phyloP scores from a whole-genome alignment of 1,139 yeast genomes.

The Schizosaccharomyces versatilis region DNA sequence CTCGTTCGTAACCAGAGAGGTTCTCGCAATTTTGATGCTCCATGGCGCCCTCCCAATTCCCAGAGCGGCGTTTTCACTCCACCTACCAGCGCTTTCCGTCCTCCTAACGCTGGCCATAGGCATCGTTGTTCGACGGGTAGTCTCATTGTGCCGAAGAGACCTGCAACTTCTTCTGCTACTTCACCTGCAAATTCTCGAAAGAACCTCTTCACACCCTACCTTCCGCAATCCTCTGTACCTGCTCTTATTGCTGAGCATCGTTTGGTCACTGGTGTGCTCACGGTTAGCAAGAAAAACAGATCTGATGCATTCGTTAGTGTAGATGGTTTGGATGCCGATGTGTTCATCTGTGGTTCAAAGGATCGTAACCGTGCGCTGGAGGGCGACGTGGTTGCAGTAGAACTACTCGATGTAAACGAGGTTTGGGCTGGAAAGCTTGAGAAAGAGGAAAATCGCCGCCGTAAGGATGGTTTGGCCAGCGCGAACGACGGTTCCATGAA shows the following conservation, averaged over 20 bases:
- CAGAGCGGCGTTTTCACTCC: background rate
- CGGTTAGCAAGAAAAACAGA: slow-evolving; percentile 87
- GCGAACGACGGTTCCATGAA: slow-evolving; percentile 18
- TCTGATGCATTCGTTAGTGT: slow-evolving; percentile 95
- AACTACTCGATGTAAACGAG: slow-evolving; percentile 79
- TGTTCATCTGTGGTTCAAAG: slow-evolving; percentile 94
- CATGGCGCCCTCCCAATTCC: background rate
- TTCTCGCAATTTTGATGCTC: background rate
- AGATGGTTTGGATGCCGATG: slow-evolving; percentile 82
- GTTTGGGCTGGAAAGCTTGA: slow-evolving; percentile 94
- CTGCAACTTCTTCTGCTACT: background rate
- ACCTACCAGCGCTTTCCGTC: background rate
- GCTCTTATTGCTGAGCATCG: slow-evolving; percentile 75
- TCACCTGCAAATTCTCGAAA: slow-evolving; percentile 29
- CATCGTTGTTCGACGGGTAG: background rate
- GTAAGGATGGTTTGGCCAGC: slow-evolving; percentile 39
- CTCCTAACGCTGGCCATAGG: background rate
- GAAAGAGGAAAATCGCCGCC: slow-evolving; percentile 87
- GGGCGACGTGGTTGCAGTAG: slow-evolving; percentile 91
- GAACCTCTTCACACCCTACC: slow-evolving; percentile 82
- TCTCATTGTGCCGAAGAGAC: background rate
- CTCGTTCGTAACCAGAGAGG: background rate
- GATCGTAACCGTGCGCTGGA: slow-evolving; percentile 94
- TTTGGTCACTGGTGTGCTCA: slow-evolving; percentile 70
- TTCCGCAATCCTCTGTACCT: slow-evolving; percentile 83